These are phyloP conservation scores for Picea engelmannii DNA, from an alignment of 83 land plant species.

Conservation along the genomic window DNA sequence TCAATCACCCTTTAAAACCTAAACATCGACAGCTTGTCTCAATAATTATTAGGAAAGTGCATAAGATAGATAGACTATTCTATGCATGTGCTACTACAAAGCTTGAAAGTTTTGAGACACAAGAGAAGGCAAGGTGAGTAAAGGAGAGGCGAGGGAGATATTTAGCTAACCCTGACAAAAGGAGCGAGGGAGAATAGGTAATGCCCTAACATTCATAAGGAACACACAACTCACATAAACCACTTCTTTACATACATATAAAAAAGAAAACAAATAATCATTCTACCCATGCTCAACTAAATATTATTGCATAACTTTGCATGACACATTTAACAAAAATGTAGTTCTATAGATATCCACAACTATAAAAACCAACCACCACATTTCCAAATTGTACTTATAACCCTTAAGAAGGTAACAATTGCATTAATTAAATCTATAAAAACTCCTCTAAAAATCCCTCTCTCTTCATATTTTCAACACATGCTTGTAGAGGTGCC, in stretches of 20 bases:
- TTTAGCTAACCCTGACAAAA: constrained; percentile 40
- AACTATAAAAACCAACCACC: constrained; percentile 35
- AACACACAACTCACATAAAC: neutral
- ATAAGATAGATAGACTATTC: too few relatives aligned
- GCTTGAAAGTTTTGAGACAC: too few relatives aligned
- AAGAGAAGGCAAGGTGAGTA: neutral
- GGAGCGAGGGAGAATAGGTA: constrained; percentile 28
- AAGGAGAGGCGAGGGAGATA: neutral
- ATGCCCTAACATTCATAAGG: constrained; percentile 28
- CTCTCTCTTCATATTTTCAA: too few relatives aligned
- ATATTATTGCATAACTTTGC: constrained; percentile 48
- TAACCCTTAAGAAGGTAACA: neutral
- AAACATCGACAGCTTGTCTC: too few relatives aligned
- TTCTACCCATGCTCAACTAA: neutral
- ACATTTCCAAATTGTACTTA: constrained; percentile 23
- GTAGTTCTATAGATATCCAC: constrained; percentile 48
- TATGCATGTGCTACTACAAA: too few relatives aligned
- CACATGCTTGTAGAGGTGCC: too few relatives aligned
- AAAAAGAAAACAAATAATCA: neutral
- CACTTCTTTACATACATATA: neutral
- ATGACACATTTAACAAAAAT: constrained; percentile 52
- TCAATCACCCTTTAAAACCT: too few relatives aligned
- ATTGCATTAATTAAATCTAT: too few relatives aligned
- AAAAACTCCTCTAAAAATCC: too few relatives aligned
- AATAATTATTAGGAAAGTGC: too few relatives aligned